A percentile compares a stretch with the other conserved stretches of the same genome.
phyloP scores from a whole-genome alignment of 2,329 filamentous ascomycete genomes.

The Tolypocladium endophyticum region DNA sequence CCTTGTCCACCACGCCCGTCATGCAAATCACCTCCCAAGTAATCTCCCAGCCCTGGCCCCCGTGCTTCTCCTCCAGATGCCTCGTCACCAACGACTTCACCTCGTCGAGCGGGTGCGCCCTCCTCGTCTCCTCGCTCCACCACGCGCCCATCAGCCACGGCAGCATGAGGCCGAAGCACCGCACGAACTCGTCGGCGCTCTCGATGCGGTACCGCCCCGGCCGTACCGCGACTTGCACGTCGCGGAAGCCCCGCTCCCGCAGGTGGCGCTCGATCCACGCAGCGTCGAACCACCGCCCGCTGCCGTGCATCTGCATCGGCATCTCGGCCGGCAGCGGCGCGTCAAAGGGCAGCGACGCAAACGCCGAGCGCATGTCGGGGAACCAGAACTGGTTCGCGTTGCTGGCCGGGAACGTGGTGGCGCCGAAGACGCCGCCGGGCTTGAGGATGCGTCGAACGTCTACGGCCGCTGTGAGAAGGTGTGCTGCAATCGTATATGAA shows the following conservation, averaged over 20 bases:
- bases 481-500: neutral
- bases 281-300: slow-evolving; percentile 27
- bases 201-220: slow-evolving; percentile 18
- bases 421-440: slow-evolving; percentile 26
- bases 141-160: slow-evolving; percentile 23
- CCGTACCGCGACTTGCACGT: slow-evolving; percentile 23
- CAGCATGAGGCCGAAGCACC: slow-evolving; percentile 26
- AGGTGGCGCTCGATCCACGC: slow-evolving; percentile 27
- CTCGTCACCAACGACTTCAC: slow-evolving; percentile 22
- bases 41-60: slow-evolving; percentile 14
- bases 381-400: slow-evolving; percentile 23
- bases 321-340: slow-evolving; percentile 22
- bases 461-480: slow-evolving; percentile 3
- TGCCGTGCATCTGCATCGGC: slow-evolving; percentile 27
- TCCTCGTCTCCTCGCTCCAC: slow-evolving; percentile 28
- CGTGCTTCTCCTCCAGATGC: slow-evolving; percentile 29
- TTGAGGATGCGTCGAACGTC: slow-evolving; percentile 28
- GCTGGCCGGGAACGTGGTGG: slow-evolving; percentile 23
- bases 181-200: slow-evolving; percentile 23
- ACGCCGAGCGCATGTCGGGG: slow-evolving; percentile 25
- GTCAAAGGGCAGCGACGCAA: slow-evolving; percentile 28
- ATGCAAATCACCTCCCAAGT: slow-evolving; percentile 13
- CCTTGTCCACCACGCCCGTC: slow-evolving; percentile 13
- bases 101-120: slow-evolving; percentile 24
- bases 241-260: slow-evolving; percentile 21